Percentiles rank a stretch among this genome's conserved stretches.
These are phyloP conservation scores for Giardia duodenalis DNA, from an alignment of 208 protist species.

Conservation along the genomic window DNA sequence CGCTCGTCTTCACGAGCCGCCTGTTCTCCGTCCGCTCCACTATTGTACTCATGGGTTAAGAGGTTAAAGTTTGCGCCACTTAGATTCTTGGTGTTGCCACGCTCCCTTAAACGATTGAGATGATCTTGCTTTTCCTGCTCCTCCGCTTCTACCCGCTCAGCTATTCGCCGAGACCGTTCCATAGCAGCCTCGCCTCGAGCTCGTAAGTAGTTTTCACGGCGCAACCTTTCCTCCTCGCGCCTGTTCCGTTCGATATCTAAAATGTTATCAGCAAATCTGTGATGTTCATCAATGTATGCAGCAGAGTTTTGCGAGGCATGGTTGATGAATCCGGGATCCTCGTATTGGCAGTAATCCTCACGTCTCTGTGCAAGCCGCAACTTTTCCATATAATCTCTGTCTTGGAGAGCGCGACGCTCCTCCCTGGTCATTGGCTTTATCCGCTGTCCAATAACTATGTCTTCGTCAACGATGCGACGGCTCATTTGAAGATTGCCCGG, in stretches of 20 bases:
- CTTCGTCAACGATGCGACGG: not conserved
- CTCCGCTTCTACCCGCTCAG: not conserved
- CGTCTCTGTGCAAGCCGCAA: not conserved
- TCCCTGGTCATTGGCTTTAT: not conserved
- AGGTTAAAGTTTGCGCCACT: not conserved
- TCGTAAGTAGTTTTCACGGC: not conserved
- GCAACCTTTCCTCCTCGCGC: not conserved
- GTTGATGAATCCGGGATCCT: not conserved
- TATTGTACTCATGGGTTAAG: not conserved
- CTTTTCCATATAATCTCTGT: slow-evolving; percentile 12
- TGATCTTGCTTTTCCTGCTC: not conserved
- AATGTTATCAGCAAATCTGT: not conserved
- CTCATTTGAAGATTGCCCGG: not conserved
- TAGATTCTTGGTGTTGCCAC: not conserved
- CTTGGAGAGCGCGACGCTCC: not conserved
- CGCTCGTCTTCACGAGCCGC: not conserved
- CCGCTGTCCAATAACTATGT: not conserved
- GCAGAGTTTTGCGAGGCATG: not conserved
- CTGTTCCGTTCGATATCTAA: not conserved
- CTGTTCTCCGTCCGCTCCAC: not conserved
- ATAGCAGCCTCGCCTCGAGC: not conserved
- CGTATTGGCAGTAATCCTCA: not conserved
- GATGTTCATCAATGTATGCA: not conserved
- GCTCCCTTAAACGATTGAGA: not conserved
- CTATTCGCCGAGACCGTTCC: not conserved